A percentile compares a stretch with the other conserved stretches of the same genome.
Conservation (phyloP, 352 stramenopile species). For the Phytophthora kernoviae region DNA sequence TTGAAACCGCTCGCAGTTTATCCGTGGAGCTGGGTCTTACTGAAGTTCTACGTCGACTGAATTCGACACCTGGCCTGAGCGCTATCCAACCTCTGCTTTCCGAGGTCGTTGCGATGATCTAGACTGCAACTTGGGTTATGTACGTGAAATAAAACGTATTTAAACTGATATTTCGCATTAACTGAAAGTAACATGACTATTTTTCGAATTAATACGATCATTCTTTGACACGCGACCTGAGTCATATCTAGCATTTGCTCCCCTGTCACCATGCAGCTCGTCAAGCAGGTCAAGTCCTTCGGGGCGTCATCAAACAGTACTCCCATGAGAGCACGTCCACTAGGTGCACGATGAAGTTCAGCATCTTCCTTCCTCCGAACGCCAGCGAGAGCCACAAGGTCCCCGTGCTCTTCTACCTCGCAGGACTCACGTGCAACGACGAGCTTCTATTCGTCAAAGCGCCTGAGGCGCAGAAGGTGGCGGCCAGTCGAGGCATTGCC, state of each 20-base stretch:
- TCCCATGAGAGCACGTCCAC: conserved; percentile 81
- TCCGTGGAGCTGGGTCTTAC: conserved; percentile 67
- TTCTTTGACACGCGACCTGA: background rate
- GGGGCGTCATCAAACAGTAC: conserved; percentile 85
- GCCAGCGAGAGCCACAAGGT: conserved; percentile 73
- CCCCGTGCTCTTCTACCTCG: conserved; percentile 95
- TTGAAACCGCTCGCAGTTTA: conserved; percentile 59
- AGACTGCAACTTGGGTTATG: background rate
- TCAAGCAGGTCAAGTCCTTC: conserved; percentile 82
- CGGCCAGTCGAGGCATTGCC: conserved; percentile 91
- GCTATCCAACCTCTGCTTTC: conserved; percentile 60
- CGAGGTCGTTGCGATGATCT: conserved; percentile 71
- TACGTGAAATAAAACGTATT: background rate
- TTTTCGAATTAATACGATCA: background rate
- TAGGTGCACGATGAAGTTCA: conserved; percentile 92
- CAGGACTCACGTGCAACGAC: conserved; percentile 97
- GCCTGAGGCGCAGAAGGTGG: conserved; percentile 87
- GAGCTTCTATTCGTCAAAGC: conserved; percentile 97
- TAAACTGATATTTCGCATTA: background rate
- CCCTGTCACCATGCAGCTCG: conserved; percentile 50
- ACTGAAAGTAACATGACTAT: background rate
- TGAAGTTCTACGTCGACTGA: conserved; percentile 66
- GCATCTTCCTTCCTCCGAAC: conserved; percentile 83
- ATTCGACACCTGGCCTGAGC: conserved; percentile 39
- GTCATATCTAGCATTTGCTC: background rate